Base-by-base conservation (phyloP, 176 grass and related monocot genomes). In the Triticum dicoccoides region DNA sequence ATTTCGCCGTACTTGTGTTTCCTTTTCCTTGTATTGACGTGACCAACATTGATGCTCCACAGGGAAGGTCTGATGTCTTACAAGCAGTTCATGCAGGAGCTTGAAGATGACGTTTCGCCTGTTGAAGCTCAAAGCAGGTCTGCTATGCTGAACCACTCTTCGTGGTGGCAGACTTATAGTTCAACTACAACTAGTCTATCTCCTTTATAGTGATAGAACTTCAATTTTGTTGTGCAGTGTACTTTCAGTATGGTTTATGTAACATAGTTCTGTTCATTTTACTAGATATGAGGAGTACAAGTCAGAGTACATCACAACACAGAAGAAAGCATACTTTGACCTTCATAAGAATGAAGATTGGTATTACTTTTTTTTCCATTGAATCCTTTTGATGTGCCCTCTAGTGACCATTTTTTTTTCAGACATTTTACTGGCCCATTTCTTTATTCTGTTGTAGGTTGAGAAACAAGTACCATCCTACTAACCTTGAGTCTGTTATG, bases 1-100 rank as follows among this genome's bases (percentile, higher is more conserved):
- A 32, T 83, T 76, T 49, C n/a, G 25, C 21, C 30, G 37, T 86
- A 68, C 45, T 65, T 68, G 29, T 83, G 47, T 47, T 59, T 33
- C n/a, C 33, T 72, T 88, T 62, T 69, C 34, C 25, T 45, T 49
- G 29, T 59, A 58, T 61, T 41, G 82, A 69, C 56, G 17, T 83
- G 75, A 84, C 64, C 29, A 49, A 82, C 25, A 10, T 80, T 37
- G 45, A 13, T 88, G 61, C 65, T 74, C 83, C 87, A 38, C 65
- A 99, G 97, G 87, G 94, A 94, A 93, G 97, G 97, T 17, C 79
- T 97, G 77, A 99, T 97, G 97, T 94, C 97, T 45, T 99, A 96
- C 80, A 99, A 99, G 77, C 94, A 99, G 71, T 99, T 99, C 89
- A 96, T 99, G 62, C 92, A 97, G 87, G 97, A 96, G 81, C 97